Conservation (phyloP, 139 green algal genomes). For the Micromonas commoda region DNA sequence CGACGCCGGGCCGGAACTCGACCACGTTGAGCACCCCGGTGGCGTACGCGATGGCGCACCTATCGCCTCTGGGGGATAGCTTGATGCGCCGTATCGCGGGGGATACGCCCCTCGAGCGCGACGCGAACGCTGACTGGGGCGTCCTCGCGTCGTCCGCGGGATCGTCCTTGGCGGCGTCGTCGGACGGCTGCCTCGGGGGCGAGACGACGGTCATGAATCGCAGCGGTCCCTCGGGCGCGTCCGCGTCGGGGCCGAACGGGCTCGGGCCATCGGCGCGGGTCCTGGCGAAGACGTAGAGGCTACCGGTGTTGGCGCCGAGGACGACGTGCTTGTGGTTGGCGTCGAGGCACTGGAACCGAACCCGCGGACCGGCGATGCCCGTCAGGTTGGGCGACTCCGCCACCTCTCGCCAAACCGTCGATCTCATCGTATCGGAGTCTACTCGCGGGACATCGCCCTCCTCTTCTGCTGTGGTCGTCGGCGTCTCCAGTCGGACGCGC, state of each 20-base stretch:
- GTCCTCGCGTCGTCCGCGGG: too few species aligned
- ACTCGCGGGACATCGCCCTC: too few species aligned
- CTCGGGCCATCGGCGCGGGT: neutral
- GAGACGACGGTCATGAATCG: neutral
- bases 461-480: neutral
- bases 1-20: neutral
- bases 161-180: too few species aligned
- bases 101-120: too few species aligned
- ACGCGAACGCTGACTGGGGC: too few species aligned
- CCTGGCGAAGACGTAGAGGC: slow-evolving; percentile 11
- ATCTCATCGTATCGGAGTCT: too few species aligned
- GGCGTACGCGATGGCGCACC: neutral
- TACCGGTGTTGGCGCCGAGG: slow-evolving; percentile 10
- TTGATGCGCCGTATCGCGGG: neutral
- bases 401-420: neutral
- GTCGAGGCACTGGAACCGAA: slow-evolving; percentile 14
- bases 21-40: neutral
- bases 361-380: neutral
- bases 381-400: neutral
- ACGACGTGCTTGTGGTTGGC: neutral
- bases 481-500: too few species aligned
- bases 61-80: neutral
- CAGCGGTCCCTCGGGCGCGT: neutral
- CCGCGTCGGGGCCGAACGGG: neutral
- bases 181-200: too few species aligned